Percentiles rank a stretch among this genome's conserved stretches.
These are phyloP conservation scores for Aleurites moluccanus DNA, from an alignment of 441 rosid species.

Conservation along the genomic window DNA sequence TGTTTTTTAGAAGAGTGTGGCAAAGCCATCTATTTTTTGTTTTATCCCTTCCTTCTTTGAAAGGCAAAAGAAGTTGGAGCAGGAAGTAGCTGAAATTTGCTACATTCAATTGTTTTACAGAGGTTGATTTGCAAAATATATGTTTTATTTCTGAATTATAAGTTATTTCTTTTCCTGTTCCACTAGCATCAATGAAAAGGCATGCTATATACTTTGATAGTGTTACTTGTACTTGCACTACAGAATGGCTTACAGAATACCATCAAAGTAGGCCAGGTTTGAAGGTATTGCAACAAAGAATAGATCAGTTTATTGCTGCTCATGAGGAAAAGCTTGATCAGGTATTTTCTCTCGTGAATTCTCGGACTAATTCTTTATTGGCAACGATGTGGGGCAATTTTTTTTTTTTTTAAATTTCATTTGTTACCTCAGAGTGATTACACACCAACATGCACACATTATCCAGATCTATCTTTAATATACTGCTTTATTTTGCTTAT, in stretches of 20 bases:
- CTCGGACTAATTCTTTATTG: neutral
- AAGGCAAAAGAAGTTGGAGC: neutral
- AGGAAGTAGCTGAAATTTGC: neutral
- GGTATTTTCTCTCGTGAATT: conserved; percentile 35
- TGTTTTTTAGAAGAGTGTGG: neutral
- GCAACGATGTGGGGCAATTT: neutral
- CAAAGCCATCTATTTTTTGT: neutral
- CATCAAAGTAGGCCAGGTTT: conserved; percentile 74
- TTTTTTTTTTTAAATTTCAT: neutral
- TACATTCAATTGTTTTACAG: neutral
- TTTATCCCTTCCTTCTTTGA: neutral
- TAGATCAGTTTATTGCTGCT: conserved; percentile 72
- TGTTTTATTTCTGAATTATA: neutral
- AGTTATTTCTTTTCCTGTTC: neutral
- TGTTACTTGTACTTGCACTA: conserved; percentile 26
- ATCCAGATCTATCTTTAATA: neutral
- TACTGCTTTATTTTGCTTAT: neutral
- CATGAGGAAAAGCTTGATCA: conserved; percentile 77
- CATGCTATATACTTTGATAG: conserved; percentile 1
- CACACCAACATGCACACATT: neutral
- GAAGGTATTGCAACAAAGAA: conserved; percentile 69
- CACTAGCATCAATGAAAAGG: neutral
- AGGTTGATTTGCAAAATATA: neutral
- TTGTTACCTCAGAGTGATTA: neutral
- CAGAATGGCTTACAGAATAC: conserved; percentile 85